phyloP scores from a whole-genome alignment of 2,329 filamentous ascomycete species.

The Colletotrichum kahawae region DNA sequence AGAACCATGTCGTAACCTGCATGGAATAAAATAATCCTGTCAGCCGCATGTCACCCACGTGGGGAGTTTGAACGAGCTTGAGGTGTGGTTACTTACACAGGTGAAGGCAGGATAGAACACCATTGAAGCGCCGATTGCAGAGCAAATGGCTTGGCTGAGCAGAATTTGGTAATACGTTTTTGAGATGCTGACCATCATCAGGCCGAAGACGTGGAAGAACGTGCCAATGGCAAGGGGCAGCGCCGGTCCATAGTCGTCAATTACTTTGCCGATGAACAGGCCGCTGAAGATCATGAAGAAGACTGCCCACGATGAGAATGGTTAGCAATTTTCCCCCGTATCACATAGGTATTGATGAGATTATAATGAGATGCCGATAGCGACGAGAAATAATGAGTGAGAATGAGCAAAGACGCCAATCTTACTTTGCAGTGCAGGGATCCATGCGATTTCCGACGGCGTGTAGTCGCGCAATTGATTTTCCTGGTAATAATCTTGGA shows the following conservation, averaged over 20 bases:
- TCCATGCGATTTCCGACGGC: constrained; percentile 62
- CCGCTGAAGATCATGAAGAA: constrained; percentile 39
- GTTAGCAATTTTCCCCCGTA: background rate
- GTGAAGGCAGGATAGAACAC: constrained; percentile 29
- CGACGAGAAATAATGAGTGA: background rate
- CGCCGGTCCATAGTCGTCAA: constrained; percentile 66
- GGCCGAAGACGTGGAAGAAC: constrained; percentile 60
- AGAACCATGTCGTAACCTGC: constrained; percentile 25
- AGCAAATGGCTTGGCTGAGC: constrained; percentile 40
- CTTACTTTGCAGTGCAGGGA: constrained; percentile 31
- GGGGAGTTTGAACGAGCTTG: background rate
- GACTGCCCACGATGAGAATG: background rate
- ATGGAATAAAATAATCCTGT: background rate
- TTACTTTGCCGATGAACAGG: constrained; percentile 64
- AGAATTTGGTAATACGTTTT: constrained; percentile 44
- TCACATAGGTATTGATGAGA: rapidly evolving
- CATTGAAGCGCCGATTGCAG: constrained; percentile 37
- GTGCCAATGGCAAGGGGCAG: constrained; percentile 56
- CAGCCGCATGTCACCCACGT: background rate
- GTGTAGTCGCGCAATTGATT: constrained; percentile 52
- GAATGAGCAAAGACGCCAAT: background rate
- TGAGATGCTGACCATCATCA: constrained; percentile 65
- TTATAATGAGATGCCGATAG: background rate
- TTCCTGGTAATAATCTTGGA: constrained; percentile 62
- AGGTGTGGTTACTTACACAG: background rate